Base-by-base conservation (phyloP, 2,329 filamentous ascomycete genomes). In the Neonectria ditissima region DNA sequence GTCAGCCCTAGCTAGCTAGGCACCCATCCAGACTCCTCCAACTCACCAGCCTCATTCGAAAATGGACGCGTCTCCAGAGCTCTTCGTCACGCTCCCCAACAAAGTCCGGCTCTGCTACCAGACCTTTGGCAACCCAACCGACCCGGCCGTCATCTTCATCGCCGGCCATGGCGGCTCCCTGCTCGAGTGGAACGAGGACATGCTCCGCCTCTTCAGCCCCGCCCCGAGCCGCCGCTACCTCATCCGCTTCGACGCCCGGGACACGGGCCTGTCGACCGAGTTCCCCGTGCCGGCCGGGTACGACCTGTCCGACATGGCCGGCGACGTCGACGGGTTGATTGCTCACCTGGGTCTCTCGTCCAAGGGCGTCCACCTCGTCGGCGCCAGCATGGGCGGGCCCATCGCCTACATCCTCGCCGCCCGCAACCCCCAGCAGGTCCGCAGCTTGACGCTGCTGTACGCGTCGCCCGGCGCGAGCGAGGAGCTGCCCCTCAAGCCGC, bases 21-120 rank as follows among this genome's bases (percentile, higher is more conserved):
- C 4, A 2, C 10, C 28, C 9, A 30, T 10, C 10, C 28, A 8
- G 10, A 2, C 8, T 8, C 28, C 6, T 30, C 10, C 9, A 30
- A 9, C 28, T 5, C 10, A 9, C 5, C 28, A 30, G 28, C 28
- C 10, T 30, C 10, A 30, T 30, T 13, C 2, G 39, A 45, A 45
- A n/a, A 66, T 71, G 67, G 28, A 70, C 10, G 30, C 30, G 22
- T 71, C 69, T 2, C 24, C 48, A 14, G 74, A 77, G 11, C 70
- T 69, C 14, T 77, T 77, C 20, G 66, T 71, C 9, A 61, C 56
- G 0, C 62, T 77, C n/a, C 67, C 71, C 1, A 72, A 53, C 6
- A 59, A 9, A 9, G 75, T 74, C 22, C 68, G 70, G 11, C 66
- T 77, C 26, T 77, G 73, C 59, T 77, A 77, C 32, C 74, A 73